A percentile compares a stretch with the other conserved stretches of the same genome.
Conservation (phyloP, 805 yeast species). For the Clavispora phyllophila region DNA sequence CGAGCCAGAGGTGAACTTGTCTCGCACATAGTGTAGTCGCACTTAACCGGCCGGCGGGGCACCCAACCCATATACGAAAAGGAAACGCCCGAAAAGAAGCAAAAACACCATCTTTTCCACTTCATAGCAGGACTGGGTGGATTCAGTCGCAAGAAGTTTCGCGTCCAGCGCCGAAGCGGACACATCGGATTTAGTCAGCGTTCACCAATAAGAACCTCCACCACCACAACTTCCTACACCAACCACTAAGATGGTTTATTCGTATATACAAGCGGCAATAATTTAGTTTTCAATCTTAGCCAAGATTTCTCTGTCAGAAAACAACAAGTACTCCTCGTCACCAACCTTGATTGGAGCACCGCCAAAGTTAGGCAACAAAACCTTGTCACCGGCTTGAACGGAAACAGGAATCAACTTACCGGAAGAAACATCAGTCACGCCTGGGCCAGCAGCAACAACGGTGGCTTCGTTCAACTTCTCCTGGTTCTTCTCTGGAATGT, state of each 20-base stretch:
- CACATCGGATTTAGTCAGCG: no score
- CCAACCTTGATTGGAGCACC: slow-evolving; percentile 86
- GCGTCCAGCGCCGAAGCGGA: no score
- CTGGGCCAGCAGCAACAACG: slow-evolving; percentile 95
- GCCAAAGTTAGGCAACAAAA: slow-evolving; percentile 90
- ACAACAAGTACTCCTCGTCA: slow-evolving; percentile 74
- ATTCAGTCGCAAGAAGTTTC: no score
- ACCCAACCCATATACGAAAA: no score
- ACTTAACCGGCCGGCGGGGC: no score
- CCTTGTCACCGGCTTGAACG: slow-evolving; percentile 88
- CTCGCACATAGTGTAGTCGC: no score
- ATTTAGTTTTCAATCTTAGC: slow-evolving; percentile 69
- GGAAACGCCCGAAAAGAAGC: no score
- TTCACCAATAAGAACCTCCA: no score
- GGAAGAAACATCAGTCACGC: slow-evolving; percentile 61
- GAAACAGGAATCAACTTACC: slow-evolving; percentile 71
- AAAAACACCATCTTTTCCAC: no score
- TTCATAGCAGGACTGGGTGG: no score
- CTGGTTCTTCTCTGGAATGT: slow-evolving; percentile 93
- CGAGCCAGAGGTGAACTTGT: no score
- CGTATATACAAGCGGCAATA: slow-evolving; percentile 1
- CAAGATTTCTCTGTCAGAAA: slow-evolving; percentile 91
- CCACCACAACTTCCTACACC: no score
- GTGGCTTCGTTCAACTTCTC: slow-evolving; percentile 90
- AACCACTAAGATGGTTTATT: background rate